Evolutionary conservation across 2,329 filamentous ascomycete genomes (phyloP).

Genomic region (Dothistroma pini): DNA sequence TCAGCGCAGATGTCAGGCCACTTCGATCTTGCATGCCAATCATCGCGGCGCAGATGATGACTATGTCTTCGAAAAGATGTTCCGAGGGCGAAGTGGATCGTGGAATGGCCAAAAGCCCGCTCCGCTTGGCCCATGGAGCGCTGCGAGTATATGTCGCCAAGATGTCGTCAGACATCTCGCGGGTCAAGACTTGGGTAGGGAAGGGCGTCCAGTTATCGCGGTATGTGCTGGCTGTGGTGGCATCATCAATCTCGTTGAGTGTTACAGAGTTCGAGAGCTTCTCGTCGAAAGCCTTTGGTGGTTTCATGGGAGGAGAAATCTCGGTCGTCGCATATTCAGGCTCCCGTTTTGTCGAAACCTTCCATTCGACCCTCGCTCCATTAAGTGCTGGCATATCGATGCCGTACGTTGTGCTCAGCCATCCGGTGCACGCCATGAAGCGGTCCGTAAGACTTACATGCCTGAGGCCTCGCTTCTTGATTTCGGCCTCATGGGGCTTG

Average conservation of each 20-base stretch:
- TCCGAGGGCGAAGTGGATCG: background rate
- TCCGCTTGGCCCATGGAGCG: constrained; percentile 4
- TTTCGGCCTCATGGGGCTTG: constrained; percentile 6
- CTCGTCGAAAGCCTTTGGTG: background rate
- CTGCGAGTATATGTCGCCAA: constrained; percentile 2
- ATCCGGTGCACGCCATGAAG: constrained; percentile 4
- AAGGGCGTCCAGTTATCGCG: constrained; percentile 1
- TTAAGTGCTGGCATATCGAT: background rate
- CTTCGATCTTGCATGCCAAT: constrained; percentile 5
- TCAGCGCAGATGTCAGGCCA: background rate
- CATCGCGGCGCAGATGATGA: constrained; percentile 1
- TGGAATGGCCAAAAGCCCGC: background rate
- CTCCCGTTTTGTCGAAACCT: background rate
- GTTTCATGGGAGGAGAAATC: background rate
- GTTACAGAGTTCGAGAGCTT: background rate
- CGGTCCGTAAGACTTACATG: constrained; percentile 1
- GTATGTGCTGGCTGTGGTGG: background rate
- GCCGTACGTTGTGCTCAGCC: background rate
- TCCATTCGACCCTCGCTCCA: constrained; percentile 1
- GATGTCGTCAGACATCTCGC: background rate
- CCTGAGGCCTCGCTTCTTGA: background rate
- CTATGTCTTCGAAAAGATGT: constrained; percentile 1
- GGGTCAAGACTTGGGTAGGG: background rate
- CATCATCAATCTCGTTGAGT: background rate
- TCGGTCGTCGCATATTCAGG: background rate